phyloP scores from a whole-genome alignment of 768 basidiomycete species.

The Pisolithus sp. region DNA sequence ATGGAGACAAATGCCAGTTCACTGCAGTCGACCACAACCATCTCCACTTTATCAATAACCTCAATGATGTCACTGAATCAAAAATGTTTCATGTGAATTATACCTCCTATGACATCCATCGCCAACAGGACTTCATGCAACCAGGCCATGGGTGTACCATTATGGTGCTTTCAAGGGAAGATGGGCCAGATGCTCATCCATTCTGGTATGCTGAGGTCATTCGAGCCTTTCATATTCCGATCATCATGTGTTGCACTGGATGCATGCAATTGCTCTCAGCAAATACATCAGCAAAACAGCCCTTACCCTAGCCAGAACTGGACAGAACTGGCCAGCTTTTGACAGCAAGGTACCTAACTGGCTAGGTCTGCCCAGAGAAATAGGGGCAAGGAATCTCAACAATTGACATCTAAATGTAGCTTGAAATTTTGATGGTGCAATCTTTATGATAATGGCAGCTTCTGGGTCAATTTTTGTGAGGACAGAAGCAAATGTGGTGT shows the following conservation, averaged over 20 bases:
- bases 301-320: too few relatives aligned
- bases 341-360: too few relatives aligned
- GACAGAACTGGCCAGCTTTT: too few relatives aligned
- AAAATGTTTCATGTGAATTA: conserved; percentile 11
- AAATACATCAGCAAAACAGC: too few relatives aligned
- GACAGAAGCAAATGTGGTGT: too few relatives aligned
- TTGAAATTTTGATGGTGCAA: too few relatives aligned
- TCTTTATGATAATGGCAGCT: too few relatives aligned
- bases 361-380: too few relatives aligned
- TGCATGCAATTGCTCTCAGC: neutral
- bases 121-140: conserved; percentile 15
- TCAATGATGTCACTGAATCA: conserved; percentile 2
- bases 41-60: conserved; percentile 4
- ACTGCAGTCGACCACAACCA: conserved; percentile 1
- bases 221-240: conserved; percentile 16
- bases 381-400: too few relatives aligned
- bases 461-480: too few relatives aligned
- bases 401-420: too few relatives aligned
- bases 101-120: conserved; percentile 16
- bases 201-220: conserved; percentile 19
- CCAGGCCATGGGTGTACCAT: conserved; percentile 11
- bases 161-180: conserved; percentile 15
- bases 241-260: conserved; percentile 3
- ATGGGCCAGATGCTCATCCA: conserved; percentile 9
- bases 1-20: conserved; percentile 9